These are phyloP conservation scores for Boletus sp. DNA, from an alignment of 768 basidiomycete species.

Conservation along the genomic window DNA sequence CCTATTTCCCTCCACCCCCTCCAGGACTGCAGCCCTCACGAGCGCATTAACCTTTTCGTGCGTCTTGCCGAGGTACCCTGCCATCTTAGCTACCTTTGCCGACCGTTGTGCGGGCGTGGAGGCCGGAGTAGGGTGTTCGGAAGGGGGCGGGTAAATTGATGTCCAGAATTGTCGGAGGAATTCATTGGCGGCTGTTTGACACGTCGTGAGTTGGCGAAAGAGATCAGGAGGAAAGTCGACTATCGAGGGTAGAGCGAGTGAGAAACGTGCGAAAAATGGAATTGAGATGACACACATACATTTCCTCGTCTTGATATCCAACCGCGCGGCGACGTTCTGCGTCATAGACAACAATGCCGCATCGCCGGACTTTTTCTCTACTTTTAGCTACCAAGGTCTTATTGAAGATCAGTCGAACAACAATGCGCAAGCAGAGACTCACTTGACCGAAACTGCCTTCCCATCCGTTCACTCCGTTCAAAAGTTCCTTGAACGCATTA, in stretches of 20 bases:
- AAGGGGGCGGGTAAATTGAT: constrained; percentile 71
- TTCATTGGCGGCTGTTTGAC: constrained; percentile 92
- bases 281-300: constrained; percentile 40
- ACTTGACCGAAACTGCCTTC: constrained; percentile 56
- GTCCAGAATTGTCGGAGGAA: constrained; percentile 97
- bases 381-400: constrained; percentile 46
- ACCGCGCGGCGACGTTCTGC: constrained; percentile 66
- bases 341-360: constrained; percentile 73
- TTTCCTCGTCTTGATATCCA: constrained; percentile 64
- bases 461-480: constrained; percentile 53
- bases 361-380: constrained; percentile 67
- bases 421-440: constrained; percentile 5
- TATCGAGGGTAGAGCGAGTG: constrained; percentile 26
- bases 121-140: constrained; percentile 50
- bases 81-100: constrained; percentile 85
- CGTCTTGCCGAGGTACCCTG: constrained; percentile 72
- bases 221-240: constrained; percentile 78
- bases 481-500: constrained; percentile 45
- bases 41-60: constrained; percentile 79
- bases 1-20: constrained; percentile 58
- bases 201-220: constrained; percentile 80
- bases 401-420: neutral
- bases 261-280: neutral
- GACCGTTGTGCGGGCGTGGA: constrained; percentile 66
- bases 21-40: constrained; percentile 55